Evolutionary conservation across 2,329 filamentous ascomycete genomes (phyloP).

Genomic region (Ceratocystiopsis sp.): DNA sequence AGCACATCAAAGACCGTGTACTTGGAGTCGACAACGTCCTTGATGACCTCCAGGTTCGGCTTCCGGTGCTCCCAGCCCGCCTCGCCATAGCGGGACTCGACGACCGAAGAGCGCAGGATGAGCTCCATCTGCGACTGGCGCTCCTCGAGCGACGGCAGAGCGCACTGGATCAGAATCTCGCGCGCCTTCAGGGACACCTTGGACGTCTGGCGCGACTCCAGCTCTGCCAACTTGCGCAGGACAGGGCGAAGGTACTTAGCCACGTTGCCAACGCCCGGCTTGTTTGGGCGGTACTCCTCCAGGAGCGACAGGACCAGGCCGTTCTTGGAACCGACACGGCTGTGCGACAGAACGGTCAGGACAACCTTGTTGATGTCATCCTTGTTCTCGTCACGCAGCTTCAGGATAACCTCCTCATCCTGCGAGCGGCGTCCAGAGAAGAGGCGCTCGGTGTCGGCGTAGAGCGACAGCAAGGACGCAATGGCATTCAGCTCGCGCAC

Average conservation of each 20-base stretch:
- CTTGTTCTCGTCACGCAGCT: conserved; percentile 90
- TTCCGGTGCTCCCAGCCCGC: conserved; percentile 92
- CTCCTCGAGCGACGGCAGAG: conserved; percentile 89
- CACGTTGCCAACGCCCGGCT: conserved; percentile 74
- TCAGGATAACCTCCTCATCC: conserved; percentile 86
- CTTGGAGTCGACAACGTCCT: conserved; percentile 96
- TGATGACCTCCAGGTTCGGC: conserved; percentile 76
- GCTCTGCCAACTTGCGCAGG: conserved; percentile 74
- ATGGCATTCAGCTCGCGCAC: conserved; percentile 77
- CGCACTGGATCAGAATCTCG: conserved; percentile 93
- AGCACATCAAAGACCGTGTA: conserved; percentile 97
- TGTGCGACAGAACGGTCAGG: conserved; percentile 82
- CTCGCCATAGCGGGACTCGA: conserved; percentile 95
- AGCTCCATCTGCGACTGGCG: conserved; percentile 95
- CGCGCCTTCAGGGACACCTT: conserved; percentile 96
- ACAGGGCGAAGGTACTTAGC: conserved; percentile 72
- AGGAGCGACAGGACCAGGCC: conserved; percentile 81
- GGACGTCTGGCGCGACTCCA: conserved; percentile 69
- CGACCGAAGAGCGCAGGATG: conserved; percentile 85
- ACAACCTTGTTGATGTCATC: conserved; percentile 77
- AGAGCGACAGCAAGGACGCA: conserved; percentile 60
- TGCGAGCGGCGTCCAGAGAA: conserved; percentile 75
- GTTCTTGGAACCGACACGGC: conserved; percentile 83
- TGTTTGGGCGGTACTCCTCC: conserved; percentile 89
- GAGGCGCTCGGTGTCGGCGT: conserved; percentile 67